phyloP scores from a whole-genome alignment of 495 filamentous ascomycete species.

The Lentithecium fluviatile region DNA sequence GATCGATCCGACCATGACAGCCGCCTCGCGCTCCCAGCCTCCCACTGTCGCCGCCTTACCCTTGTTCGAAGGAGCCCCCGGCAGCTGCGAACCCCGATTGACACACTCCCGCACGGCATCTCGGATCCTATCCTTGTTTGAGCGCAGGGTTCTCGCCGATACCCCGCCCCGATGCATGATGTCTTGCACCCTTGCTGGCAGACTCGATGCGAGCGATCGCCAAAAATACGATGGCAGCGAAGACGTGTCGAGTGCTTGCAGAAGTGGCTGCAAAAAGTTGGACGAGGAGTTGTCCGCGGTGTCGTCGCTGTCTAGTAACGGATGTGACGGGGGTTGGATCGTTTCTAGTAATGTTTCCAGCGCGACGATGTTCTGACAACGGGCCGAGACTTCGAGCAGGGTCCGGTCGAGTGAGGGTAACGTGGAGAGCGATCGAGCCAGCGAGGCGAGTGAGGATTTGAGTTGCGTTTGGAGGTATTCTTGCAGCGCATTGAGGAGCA shows the following conservation, averaged over 20 bases:
- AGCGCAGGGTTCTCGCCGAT: slow-evolving; percentile 73
- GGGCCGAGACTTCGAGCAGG: slow-evolving; percentile 73
- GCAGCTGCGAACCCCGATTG: slow-evolving; percentile 64
- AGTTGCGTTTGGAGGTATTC: slow-evolving; percentile 75
- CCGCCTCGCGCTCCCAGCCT: slow-evolving; percentile 87
- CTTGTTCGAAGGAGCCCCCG: slow-evolving; percentile 49
- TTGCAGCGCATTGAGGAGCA: slow-evolving; percentile 75
- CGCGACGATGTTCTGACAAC: slow-evolving; percentile 87
- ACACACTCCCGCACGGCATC: slow-evolving; percentile 83
- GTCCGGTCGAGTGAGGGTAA: slow-evolving; percentile 80
- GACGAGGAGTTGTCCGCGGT: slow-evolving; percentile 17
- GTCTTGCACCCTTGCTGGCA: slow-evolving; percentile 77
- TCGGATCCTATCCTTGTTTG: slow-evolving; percentile 70
- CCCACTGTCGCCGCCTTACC: slow-evolving; percentile 47
- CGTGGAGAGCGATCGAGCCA: slow-evolving; percentile 71
- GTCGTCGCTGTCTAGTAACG: slow-evolving; percentile 49
- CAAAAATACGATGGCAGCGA: slow-evolving; percentile 90
- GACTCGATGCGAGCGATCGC: slow-evolving; percentile 75
- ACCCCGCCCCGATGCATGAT: slow-evolving; percentile 78
- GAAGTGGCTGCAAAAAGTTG: slow-evolving; percentile 71
- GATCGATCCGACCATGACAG: slow-evolving; percentile 88
- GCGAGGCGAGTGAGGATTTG: slow-evolving; percentile 67
- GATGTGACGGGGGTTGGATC: slow-evolving; percentile 64
- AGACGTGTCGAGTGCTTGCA: slow-evolving; percentile 78
- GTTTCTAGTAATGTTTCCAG: slow-evolving; percentile 74